Base-by-base conservation (phyloP, 306 rosid species). In the Betula pendula region DNA sequence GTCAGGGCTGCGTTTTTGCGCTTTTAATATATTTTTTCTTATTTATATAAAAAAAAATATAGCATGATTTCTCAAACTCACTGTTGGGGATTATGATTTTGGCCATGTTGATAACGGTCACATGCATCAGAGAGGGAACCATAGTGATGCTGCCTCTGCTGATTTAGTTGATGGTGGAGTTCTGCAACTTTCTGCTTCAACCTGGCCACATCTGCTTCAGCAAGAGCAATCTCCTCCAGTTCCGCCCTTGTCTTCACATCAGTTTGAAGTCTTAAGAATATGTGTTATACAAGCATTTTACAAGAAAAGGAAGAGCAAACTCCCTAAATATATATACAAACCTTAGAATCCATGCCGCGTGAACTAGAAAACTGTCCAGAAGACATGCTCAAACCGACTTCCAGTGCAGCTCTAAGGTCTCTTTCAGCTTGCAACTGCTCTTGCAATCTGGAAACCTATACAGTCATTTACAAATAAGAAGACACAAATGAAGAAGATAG, bases 341-440 rank as follows among this genome's bases (percentile, higher is more conserved):
- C 99, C 99, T 96, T 91, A 50, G 94, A 91, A 92, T 96, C 99
- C 98, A 92, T 86, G 86, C 94, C 92, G 12, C 90, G 96, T 27
- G 99, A 91, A 83, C 82, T 86, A 50, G 95, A 84, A 80, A 92
- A 79, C 78, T 91, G 98, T 72, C 99, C 99, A 12, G 97, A 87
- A 71, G 99, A 89, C 97, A 96, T 91, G 81, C 99, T 96, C 85
- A 96, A 88, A 69, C 99, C 99, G 52, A 92, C 97, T 81, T 96
- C 99, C 80, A 96, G 80, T 68, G 99, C 99, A 76, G 99, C 99
- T 87, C 99, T 89, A 85, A 96, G 97, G 89, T 96, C 99, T 84
- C 99, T 89, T 87, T 96, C 99, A 77, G 99, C 98, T 91, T 96
- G 99, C 84, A 96, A 90, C 84, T 96, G 99, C 89, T 96, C 99